These are phyloP conservation scores for Zoysia pacifica DNA, from an alignment of 176 grass and related monocot species.

Conservation along the genomic window DNA sequence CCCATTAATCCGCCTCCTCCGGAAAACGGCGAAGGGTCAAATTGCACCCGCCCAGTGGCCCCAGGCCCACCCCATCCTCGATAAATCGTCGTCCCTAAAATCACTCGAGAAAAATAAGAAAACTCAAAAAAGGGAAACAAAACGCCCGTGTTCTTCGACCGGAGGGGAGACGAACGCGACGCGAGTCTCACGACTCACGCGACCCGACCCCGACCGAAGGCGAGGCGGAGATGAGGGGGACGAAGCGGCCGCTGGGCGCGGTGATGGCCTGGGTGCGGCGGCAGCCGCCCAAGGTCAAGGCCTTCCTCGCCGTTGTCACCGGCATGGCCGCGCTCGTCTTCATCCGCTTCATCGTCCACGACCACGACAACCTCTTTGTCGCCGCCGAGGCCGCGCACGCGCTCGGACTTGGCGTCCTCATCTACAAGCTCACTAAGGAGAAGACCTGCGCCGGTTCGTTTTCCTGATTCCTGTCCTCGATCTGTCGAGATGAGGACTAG, in stretches of 20 bases:
- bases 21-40: no score
- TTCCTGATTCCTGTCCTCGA: conserved; percentile 21
- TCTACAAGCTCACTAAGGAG: conserved; percentile 99
- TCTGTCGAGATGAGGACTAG: conserved; percentile 37
- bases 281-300: conserved; percentile 97
- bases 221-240: conserved; percentile 49
- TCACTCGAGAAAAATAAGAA: no score
- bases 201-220: not conserved
- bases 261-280: conserved; percentile 78
- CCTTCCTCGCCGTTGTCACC: conserved; percentile 84
- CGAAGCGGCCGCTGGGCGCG: conserved; percentile 64
- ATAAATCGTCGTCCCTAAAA: no score
- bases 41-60: no score
- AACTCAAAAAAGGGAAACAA: not conserved
- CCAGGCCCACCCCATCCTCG: no score
- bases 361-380: conserved; percentile 97
- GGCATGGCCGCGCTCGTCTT: conserved; percentile 96
- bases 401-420: conserved; percentile 78
- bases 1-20: no score
- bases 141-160: conserved; percentile 42
- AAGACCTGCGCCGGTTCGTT: conserved; percentile 88
- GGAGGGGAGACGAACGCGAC: conserved; percentile 29
- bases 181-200: not conserved
- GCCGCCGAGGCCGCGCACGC: conserved; percentile 95
- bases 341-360: conserved; percentile 95